Base-by-base conservation (phyloP, 2,329 filamentous ascomycete species). In the Arthrobotrys pseudoclavata region DNA sequence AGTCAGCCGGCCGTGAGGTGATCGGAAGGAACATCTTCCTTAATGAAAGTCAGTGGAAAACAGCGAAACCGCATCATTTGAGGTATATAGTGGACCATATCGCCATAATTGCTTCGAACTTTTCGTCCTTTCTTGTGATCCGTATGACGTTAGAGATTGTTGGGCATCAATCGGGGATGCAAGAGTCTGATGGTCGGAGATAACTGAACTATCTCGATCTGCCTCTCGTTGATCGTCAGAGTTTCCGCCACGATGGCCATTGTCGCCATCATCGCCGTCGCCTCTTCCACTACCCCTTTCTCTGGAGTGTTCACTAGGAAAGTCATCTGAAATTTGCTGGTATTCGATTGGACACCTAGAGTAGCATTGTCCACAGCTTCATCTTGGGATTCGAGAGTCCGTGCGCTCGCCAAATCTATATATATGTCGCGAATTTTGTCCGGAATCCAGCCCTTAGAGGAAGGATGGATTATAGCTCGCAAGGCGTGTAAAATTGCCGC, bases 401-500 rank as follows among this genome's bases (percentile, higher is more conserved):
- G 29, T 15, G 52, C 52, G 5, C 29, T 22, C 4, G 52, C 20
- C 15, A 57, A n/a, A 3, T 57, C 52, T 34, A 18, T 57, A 57
- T 57, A 57, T 26, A n/a, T 57, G 13, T 26, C 29, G 29, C 52
- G 52, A 13, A 57, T 57, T 9, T 31, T 4, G 29, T 26, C 24
- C 15, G 52, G 52, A 13, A 57, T 18, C 52, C 52, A 57, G 3
- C 24, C 26, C 12, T n/a, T n/a, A 29, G 52, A 20, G 26, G 52
- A 57, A 26, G 52, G 52, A 18, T 57, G 52, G 24, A 12, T 31
- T 13, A 57, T 31, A 31, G 52, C 52, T 15, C 52, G 20, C 10
- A 57, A 20, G 26, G 52, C 52, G 52, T 57, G 52, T 57, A 57
- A 26, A 57, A 57, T 57, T 13, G 52, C 52, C 5, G 52, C 52